Conservation (phyloP, 495 filamentous ascomycete genomes). For the Xylaria longipes region DNA sequence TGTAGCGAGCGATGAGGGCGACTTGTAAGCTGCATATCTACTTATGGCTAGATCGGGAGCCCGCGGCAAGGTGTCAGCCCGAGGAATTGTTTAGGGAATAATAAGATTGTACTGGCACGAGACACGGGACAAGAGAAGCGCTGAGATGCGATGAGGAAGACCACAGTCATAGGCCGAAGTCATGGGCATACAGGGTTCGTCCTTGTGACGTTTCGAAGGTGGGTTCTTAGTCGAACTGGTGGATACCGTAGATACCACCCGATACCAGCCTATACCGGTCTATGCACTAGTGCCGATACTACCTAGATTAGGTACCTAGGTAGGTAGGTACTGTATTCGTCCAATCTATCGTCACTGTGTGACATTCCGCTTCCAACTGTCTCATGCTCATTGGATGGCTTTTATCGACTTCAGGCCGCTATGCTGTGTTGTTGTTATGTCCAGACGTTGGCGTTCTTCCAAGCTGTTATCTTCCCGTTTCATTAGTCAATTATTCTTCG, state of each 20-base stretch:
- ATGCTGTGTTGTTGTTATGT: background rate
- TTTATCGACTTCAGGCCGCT: background rate
- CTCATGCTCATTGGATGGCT: background rate
- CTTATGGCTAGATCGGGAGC: background rate
- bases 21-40: conserved; percentile 35
- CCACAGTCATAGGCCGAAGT: conserved; percentile 1
- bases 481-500: conserved; percentile 17
- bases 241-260: background rate
- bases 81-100: background rate
- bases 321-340: background rate
- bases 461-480: background rate
- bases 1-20: conserved; percentile 21
- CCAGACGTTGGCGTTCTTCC: background rate
- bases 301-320: background rate
- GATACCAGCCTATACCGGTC: background rate
- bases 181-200: conserved; percentile 13
- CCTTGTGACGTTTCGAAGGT: conserved; percentile 24
- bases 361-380: background rate
- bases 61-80: conserved; percentile 2
- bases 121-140: conserved; percentile 9
- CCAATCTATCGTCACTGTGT: background rate
- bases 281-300: background rate
- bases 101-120: conserved; percentile 1
- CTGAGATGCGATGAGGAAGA: conserved; percentile 1
- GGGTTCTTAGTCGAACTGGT: background rate